These are phyloP conservation scores for Diacronema lutheri DNA, from an alignment of 78 protist species.

Conservation along the genomic window DNA sequence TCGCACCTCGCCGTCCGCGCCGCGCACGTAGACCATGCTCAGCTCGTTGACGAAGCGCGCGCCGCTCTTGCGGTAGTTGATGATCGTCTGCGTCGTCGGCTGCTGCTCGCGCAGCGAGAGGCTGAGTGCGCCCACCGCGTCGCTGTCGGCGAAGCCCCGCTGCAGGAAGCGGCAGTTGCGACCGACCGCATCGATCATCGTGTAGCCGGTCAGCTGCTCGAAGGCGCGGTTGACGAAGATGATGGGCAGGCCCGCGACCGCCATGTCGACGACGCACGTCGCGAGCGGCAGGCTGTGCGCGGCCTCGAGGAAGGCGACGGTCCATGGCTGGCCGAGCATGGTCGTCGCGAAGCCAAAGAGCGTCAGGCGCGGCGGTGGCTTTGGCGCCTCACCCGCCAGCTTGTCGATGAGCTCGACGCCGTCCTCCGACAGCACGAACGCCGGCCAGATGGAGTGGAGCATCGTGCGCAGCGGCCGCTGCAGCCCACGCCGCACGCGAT, in stretches of 20 bases:
- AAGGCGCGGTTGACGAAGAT: neutral
- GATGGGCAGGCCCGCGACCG: neutral
- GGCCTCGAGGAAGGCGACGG: too few relatives aligned
- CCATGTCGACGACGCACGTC: neutral
- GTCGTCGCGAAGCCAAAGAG: too few relatives aligned
- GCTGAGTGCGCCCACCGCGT: neutral
- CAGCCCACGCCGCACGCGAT: too few relatives aligned
- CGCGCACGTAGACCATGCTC: neutral
- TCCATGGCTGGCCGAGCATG: too few relatives aligned
- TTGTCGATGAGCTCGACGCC: too few relatives aligned
- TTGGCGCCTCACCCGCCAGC: too few relatives aligned
- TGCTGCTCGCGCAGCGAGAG: neutral
- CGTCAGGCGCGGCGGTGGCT: too few relatives aligned
- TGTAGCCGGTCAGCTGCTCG: neutral
- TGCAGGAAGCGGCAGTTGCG: constrained; percentile 38
- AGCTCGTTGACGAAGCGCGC: neutral
- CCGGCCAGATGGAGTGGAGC: too few relatives aligned
- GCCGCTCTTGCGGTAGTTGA: neutral
- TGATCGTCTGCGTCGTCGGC: neutral
- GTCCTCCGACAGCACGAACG: too few relatives aligned
- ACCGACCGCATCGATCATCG: neutral
- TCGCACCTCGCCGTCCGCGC: neutral
- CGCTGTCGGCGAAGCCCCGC: neutral
- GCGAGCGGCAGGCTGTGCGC: neutral
- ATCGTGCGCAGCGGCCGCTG: too few relatives aligned